Evolutionary conservation across 768 basidiomycete genomes (phyloP).

Genomic region (Tylopilus cervinicoccineus): DNA sequence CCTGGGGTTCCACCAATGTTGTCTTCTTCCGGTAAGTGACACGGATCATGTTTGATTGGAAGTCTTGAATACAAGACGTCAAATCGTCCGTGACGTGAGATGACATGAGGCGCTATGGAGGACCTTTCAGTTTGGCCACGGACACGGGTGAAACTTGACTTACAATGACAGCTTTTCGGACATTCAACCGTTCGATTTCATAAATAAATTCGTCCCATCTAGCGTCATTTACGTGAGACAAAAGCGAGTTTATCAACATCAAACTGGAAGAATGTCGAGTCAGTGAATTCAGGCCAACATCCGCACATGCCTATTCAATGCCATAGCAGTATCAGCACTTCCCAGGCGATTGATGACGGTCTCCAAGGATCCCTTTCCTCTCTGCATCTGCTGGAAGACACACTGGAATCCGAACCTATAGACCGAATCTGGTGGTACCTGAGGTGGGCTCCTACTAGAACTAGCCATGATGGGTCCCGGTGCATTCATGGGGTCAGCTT

Average conservation of each 20-base stretch:
- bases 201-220: constrained; percentile 78
- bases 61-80: constrained; percentile 80
- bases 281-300: neutral
- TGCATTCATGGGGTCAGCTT: constrained; percentile 72
- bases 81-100: constrained; percentile 78
- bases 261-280: constrained; percentile 46
- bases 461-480: constrained; percentile 56
- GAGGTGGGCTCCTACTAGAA: constrained; percentile 54
- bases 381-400: constrained; percentile 80
- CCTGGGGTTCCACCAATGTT: constrained; percentile 67
- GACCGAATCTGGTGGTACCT: constrained; percentile 61
- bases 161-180: constrained; percentile 79
- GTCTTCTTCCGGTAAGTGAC: constrained; percentile 79
- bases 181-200: constrained; percentile 71
- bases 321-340: constrained; percentile 83
- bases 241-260: constrained; percentile 85
- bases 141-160: constrained; percentile 27
- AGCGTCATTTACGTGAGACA: constrained; percentile 72
- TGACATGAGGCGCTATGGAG: constrained; percentile 73
- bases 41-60: constrained; percentile 81
- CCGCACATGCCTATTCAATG: constrained; percentile 62
- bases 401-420: constrained; percentile 82
- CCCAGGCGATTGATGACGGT: constrained; percentile 78
- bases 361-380: constrained; percentile 65
- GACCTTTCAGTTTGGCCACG: constrained; percentile 8